Evolutionary conservation across 2,329 filamentous ascomycete species (phyloP), one percentile per base, ranked within the genome.

Genomic region (Fusarium pseudocircinatum): DNA sequence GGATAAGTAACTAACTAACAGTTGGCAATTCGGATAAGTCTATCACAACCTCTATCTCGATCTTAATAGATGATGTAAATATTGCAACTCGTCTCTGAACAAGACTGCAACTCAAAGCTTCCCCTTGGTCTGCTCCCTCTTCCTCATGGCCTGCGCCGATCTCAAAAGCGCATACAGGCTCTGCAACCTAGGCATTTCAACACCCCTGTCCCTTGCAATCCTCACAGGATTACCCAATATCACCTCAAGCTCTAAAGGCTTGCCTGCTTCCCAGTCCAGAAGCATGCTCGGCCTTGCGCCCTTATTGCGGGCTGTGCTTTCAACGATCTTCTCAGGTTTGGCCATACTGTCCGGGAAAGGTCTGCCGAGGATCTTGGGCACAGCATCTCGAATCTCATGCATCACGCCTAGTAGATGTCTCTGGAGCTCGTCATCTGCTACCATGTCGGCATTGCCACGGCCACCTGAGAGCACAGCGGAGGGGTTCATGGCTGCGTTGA

Each of bases 401-500:
- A 94, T 94, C 32, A 93, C 86, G 26, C 87, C 91, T 24, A 86
- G 83, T 14, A 94, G 81, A 79, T 94, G 92, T 28, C 81, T 80
- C 49, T 87, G 85, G 43, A 94, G 82, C 77, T 93, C 91, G 1
- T 87, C 80, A 74, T 94, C 91, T 18, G 83, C 81, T 10, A 89
- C 85, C 89, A 94, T 93, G 69, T 88, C 87, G 50, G 89, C 87
- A 78, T 94, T 94, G 60, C 89, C 87, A 4, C 86, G 83, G 3
- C 91, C 90, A 18, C 90, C 90, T 2, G 88, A 89, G 1, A 94
- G 85, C 13, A 94, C 91, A 4, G 91, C 90, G 2, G 89, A 91
- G 0, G 92, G 91, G 82, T 94, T 94, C 87, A 94, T 92, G 58
- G 90, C 89, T 0, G 91, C 90, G 80, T 94, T 94, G 84, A 94